Conservation (phyloP, 805 yeast genomes). For the Kodamaea fukazawae region DNA sequence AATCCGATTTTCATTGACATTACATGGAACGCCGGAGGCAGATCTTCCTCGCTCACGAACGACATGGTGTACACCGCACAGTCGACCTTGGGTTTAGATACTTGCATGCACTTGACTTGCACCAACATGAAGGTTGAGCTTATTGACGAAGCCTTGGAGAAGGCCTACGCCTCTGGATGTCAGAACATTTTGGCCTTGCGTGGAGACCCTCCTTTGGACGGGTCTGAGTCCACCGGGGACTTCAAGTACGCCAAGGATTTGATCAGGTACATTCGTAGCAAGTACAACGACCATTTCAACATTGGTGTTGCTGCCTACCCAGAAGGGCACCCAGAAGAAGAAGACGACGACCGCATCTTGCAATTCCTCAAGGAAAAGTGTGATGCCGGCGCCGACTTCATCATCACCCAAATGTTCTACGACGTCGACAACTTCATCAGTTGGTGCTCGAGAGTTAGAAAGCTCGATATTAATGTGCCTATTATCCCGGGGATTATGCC, state of each 20-base stretch:
- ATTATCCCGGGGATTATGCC: slow-evolving; percentile 99
- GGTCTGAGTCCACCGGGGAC: slow-evolving; percentile 73
- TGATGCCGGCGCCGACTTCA: slow-evolving; percentile 91
- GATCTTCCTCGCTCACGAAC: slow-evolving; percentile 75
- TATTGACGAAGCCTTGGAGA: slow-evolving; percentile 80
- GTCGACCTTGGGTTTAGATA: slow-evolving; percentile 85
- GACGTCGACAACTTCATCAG: slow-evolving; percentile 79
- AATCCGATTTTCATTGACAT: slow-evolving; percentile 91
- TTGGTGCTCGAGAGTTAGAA: slow-evolving; percentile 77
- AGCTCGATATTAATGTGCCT: slow-evolving; percentile 74
- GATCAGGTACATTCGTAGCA: slow-evolving; percentile 65
- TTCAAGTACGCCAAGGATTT: slow-evolving; percentile 87
- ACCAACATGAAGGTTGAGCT: slow-evolving; percentile 84
- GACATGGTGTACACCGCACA: slow-evolving; percentile 92
- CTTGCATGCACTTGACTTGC: slow-evolving; percentile 97
- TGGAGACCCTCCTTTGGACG: slow-evolving; percentile 90
- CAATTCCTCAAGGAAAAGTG: slow-evolving; percentile 77
- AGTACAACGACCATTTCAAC: slow-evolving; percentile 85
- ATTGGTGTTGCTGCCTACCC: slow-evolving; percentile 98
- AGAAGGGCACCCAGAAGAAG: slow-evolving; percentile 94
- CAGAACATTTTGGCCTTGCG: slow-evolving; percentile 91
- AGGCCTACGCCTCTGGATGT: slow-evolving; percentile 89
- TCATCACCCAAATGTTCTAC: slow-evolving; percentile 96
- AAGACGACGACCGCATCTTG: slow-evolving; percentile 46
- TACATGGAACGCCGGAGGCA: slow-evolving; percentile 99